These are phyloP conservation scores for Globisporangium viniferum DNA, from an alignment of 352 stramenopile genomes.

Conservation along the genomic window DNA sequence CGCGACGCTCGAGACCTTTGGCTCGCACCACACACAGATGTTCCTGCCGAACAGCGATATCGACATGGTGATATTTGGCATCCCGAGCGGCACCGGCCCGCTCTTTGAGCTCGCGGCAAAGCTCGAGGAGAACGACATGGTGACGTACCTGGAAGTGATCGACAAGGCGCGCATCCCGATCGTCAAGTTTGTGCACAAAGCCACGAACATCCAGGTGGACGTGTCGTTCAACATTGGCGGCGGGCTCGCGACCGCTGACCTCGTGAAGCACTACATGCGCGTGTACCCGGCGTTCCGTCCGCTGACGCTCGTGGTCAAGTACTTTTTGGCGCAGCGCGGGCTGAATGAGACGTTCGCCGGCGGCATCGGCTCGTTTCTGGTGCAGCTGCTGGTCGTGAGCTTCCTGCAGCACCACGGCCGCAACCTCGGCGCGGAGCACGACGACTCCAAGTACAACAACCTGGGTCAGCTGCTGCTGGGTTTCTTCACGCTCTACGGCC, in stretches of 20 bases:
- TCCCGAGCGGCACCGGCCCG: slow-evolving; percentile 48
- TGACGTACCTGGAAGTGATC: slow-evolving; percentile 94
- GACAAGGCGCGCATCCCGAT: slow-evolving; percentile 94
- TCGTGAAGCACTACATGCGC: slow-evolving; percentile 91
- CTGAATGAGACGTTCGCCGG: slow-evolving; percentile 95
- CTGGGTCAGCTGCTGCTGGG: slow-evolving; percentile 91
- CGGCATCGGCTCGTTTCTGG: slow-evolving; percentile 91
- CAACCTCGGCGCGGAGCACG: slow-evolving; percentile 40
- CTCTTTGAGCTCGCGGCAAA: slow-evolving; percentile 51
- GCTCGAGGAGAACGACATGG: slow-evolving; percentile 61
- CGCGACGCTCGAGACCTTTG: slow-evolving; percentile 88
- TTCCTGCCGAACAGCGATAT: slow-evolving; percentile 92
- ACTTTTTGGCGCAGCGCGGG: slow-evolving; percentile 91
- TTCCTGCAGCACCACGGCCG: slow-evolving; percentile 91
- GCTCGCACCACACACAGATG: slow-evolving; percentile 91
- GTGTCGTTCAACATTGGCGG: slow-evolving; percentile 90
- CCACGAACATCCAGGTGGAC: slow-evolving; percentile 88
- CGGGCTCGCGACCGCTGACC: slow-evolving; percentile 79
- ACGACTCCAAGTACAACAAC: slow-evolving; percentile 82
- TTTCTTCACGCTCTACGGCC: slow-evolving; percentile 95
- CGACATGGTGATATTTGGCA: slow-evolving; percentile 91
- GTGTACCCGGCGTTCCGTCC: slow-evolving; percentile 90
- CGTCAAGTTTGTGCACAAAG: slow-evolving; percentile 94
- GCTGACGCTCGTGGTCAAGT: slow-evolving; percentile 94
- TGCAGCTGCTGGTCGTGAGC: slow-evolving; percentile 95